phyloP scores from a whole-genome alignment of 768 basidiomycete genomes.

The Lactarius psammicola region DNA sequence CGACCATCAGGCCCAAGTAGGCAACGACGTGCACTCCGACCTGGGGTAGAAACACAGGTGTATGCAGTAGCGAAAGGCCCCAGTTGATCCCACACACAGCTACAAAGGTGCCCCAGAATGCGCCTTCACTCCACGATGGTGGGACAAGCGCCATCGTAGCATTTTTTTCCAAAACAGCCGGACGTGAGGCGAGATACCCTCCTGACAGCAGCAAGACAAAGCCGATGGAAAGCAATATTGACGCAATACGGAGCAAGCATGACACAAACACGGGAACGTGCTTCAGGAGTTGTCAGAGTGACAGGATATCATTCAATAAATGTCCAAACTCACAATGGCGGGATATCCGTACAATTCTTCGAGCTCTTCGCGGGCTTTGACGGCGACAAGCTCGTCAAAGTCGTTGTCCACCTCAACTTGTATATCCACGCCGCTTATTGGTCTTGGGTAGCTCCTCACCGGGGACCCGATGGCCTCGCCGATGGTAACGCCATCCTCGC shows the following conservation, averaged over 20 bases:
- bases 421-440: slow-evolving; percentile 31
- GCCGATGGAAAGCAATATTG: slow-evolving; percentile 67
- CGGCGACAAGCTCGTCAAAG: slow-evolving; percentile 58
- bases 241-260: slow-evolving; percentile 72
- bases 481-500: not conserved
- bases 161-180: slow-evolving; percentile 27
- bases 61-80: slow-evolving; percentile 60
- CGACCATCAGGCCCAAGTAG: slow-evolving; percentile 64
- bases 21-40: slow-evolving; percentile 77
- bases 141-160: slow-evolving; percentile 18
- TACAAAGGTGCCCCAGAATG: slow-evolving; percentile 36
- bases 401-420: slow-evolving; percentile 57
- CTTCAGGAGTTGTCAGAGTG: slow-evolving; percentile 37
- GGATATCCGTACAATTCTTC: slow-evolving; percentile 81
- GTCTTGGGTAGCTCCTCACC: not conserved
- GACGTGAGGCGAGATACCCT: slow-evolving; percentile 56
- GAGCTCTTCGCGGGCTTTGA: slow-evolving; percentile 70
- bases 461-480: slow-evolving; percentile 6
- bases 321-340: slow-evolving; percentile 56
- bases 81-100: slow-evolving; percentile 42
- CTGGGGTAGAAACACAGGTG: slow-evolving; percentile 62
- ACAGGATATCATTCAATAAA: not conserved
- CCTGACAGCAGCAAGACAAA: slow-evolving; percentile 59
- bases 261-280: slow-evolving; percentile 77
- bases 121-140: slow-evolving; percentile 28